Evolutionary conservation across 1,139 yeast genomes (phyloP).

Genomic region (Taphrina betulina): DNA sequence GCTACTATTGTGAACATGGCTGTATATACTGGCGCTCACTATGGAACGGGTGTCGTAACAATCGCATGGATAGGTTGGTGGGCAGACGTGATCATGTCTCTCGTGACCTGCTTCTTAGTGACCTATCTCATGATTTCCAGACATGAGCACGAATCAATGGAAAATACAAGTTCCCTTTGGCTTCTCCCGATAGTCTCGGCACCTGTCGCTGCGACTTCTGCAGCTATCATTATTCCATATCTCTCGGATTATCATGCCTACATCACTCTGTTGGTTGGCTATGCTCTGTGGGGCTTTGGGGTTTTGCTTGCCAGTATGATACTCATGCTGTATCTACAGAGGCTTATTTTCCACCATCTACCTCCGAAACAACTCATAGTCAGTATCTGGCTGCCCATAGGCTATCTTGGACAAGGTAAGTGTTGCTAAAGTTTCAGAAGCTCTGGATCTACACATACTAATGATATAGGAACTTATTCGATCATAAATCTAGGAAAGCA

Average conservation of each 20-base stretch:
- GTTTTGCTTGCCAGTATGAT: constrained; percentile 29
- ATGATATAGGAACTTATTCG: too few species aligned
- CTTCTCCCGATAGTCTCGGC: constrained; percentile 30
- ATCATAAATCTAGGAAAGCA: constrained; percentile 24
- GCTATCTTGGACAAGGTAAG: constrained; percentile 26
- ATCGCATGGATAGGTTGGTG: constrained; percentile 19
- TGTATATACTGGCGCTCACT: constrained; percentile 11
- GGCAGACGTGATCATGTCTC: constrained; percentile 21
- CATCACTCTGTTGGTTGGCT: constrained; percentile 16
- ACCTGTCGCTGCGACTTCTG: constrained; percentile 23
- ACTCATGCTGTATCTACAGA: constrained; percentile 23
- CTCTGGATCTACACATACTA: too few species aligned
- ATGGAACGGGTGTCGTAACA: constrained; percentile 12
- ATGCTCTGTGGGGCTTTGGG: constrained; percentile 28
- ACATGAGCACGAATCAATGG: constrained; percentile 20
- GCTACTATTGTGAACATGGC: constrained; percentile 32
- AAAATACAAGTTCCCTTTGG: constrained; percentile 26
- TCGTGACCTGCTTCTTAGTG: constrained; percentile 17
- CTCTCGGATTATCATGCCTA: constrained; percentile 16
- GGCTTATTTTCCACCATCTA: constrained; percentile 26
- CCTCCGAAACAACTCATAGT: constrained; percentile 31
- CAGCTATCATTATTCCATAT: constrained; percentile 23
- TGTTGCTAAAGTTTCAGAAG: too few species aligned
- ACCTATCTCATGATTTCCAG: constrained; percentile 31
- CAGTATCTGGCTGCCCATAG: constrained; percentile 27